Conservation (phyloP, 805 yeast genomes). For the Teunomyces stri region DNA sequence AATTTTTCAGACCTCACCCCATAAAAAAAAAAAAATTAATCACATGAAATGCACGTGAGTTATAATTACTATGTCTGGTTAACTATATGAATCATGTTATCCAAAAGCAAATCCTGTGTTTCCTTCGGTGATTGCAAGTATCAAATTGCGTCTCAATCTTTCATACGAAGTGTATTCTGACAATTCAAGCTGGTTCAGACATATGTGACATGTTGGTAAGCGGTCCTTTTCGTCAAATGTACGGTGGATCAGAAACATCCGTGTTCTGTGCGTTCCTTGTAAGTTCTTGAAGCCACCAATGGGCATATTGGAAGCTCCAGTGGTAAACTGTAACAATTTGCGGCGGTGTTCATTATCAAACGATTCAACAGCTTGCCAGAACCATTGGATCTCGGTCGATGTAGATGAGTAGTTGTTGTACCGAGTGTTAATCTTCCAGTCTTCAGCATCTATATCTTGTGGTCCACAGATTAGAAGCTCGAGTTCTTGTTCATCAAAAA, state of each 20-base stretch:
- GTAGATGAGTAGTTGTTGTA: conserved; percentile 80
- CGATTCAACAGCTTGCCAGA: conserved; percentile 96
- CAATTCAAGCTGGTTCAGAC: conserved; percentile 90
- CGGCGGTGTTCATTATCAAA: conserved; percentile 94
- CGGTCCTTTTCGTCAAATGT: conserved; percentile 84
- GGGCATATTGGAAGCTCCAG: conserved; percentile 97
- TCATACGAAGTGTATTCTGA: conserved; percentile 93
- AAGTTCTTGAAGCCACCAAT: conserved; percentile 87
- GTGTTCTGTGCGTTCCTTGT: conserved; percentile 72
- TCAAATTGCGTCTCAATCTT: conserved; percentile 70
- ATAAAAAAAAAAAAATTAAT: background rate
- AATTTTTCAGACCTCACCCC: conserved; percentile 1
- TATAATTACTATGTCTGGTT: background rate
- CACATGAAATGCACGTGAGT: too few relatives aligned
- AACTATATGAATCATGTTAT: conserved; percentile 7
- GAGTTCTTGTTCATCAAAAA: conserved; percentile 93
- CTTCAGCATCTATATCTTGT: conserved; percentile 94
- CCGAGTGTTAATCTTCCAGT: conserved; percentile 85
- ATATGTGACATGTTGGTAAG: conserved; percentile 93
- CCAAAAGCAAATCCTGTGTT: conserved; percentile 95
- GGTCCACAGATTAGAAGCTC: conserved; percentile 90
- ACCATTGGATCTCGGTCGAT: conserved; percentile 89
- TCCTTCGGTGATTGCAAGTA: conserved; percentile 90
- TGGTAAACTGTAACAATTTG: conserved; percentile 87
- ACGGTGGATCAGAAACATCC: conserved; percentile 84